Percentiles rank a stretch among this genome's conserved stretches.
These are phyloP conservation scores for Arthrobotrys iridis DNA, from an alignment of 2,329 filamentous ascomycete genomes.

Conservation along the genomic window DNA sequence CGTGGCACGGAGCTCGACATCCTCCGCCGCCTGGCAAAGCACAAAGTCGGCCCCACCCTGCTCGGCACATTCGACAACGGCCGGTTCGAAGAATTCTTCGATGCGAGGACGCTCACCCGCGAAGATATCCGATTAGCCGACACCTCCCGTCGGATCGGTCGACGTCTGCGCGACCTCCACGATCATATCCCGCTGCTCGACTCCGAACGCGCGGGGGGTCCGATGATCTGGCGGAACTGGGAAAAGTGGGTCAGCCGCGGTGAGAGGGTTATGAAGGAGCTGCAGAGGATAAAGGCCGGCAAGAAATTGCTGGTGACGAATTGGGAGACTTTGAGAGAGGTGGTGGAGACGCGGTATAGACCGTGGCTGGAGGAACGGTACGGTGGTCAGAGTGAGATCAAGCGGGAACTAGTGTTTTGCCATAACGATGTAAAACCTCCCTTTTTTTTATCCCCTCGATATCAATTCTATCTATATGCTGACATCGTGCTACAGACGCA, in stretches of 20 bases:
- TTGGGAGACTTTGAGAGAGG: constrained; percentile 79
- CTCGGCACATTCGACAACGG: constrained; percentile 94
- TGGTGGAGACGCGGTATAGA: constrained; percentile 78
- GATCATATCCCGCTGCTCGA: constrained; percentile 88
- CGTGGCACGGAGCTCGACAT: constrained; percentile 89
- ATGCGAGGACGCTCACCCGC: constrained; percentile 81
- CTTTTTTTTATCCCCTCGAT: background rate
- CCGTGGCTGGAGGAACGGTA: constrained; percentile 72
- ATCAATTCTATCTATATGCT: constrained; percentile 50
- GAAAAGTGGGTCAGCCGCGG: constrained; percentile 84
- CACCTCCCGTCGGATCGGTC: constrained; percentile 91
- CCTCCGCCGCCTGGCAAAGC: constrained; percentile 82
- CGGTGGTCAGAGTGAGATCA: constrained; percentile 73
- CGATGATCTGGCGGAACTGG: constrained; percentile 91
- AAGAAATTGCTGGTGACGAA: constrained; percentile 82
- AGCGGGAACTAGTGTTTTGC: constrained; percentile 85
- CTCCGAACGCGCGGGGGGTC: constrained; percentile 79
- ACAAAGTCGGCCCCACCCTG: constrained; percentile 90
- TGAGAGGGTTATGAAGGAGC: constrained; percentile 62
- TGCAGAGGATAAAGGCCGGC: constrained; percentile 68
- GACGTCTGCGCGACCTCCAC: constrained; percentile 95
- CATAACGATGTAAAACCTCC: constrained; percentile 82
- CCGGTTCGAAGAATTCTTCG: constrained; percentile 87
- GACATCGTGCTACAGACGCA: constrained; percentile 73
- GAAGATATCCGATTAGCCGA: constrained; percentile 80